phyloP scores from a whole-genome alignment of 306 rosid species.

The Lathyrus aphaca region DNA sequence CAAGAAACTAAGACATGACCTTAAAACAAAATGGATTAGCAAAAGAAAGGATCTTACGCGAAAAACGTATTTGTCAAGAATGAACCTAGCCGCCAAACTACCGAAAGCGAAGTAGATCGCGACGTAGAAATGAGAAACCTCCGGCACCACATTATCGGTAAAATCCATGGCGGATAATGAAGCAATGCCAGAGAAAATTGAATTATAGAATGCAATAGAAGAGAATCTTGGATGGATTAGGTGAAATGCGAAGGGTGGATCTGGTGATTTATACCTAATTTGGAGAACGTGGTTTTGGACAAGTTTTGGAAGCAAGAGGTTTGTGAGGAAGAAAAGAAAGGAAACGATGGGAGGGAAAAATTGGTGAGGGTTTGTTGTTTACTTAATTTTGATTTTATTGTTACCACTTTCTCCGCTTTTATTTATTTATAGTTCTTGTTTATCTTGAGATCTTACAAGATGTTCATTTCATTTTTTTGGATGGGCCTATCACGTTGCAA shows the following conservation, averaged over 20 bases:
- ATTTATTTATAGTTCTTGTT: conserved; percentile 18
- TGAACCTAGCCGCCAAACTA: conserved; percentile 56
- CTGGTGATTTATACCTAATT: conserved; percentile 38
- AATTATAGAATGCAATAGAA: not conserved
- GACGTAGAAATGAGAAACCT: conserved; percentile 57
- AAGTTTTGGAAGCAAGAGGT: conserved; percentile 1
- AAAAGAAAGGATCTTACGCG: conserved; percentile 58
- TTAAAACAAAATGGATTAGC: not conserved
- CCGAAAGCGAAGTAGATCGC: conserved; percentile 67
- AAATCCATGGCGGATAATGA: conserved; percentile 51
- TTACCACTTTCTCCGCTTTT: not conserved
- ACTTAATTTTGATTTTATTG: not conserved
- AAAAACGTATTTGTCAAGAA: conserved; percentile 74
- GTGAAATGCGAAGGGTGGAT: conserved; percentile 30
- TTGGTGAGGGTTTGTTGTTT: conserved; percentile 19
- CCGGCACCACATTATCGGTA: conserved; percentile 48
- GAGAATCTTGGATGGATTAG: conserved; percentile 1
- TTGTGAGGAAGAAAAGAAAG: conserved; percentile 3
- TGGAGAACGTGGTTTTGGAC: not conserved
- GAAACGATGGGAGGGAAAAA: conserved; percentile 32
- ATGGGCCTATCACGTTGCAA: not conserved
- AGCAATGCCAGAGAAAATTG: conserved; percentile 3
- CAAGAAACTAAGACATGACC: too few relatives aligned
- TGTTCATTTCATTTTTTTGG: not conserved
- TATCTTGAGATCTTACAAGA: not conserved